A percentile compares a stretch with the other conserved stretches of the same genome.
These are phyloP conservation scores for Termitomyces titanicus DNA, from an alignment of 768 basidiomycete genomes.

Conservation along the genomic window DNA sequence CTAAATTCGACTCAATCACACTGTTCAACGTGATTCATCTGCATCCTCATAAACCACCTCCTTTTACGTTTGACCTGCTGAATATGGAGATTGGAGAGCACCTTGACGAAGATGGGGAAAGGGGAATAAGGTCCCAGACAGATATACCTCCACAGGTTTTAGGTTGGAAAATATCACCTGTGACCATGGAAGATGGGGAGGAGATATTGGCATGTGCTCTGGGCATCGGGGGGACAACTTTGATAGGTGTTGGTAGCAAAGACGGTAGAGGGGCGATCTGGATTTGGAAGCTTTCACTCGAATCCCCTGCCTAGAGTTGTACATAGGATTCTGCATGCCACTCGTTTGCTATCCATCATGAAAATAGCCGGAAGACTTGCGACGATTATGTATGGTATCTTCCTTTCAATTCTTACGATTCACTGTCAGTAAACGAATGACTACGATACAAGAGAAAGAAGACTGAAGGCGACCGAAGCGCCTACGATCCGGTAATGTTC, in stretches of 20 bases:
- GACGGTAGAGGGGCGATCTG: constrained; percentile 35
- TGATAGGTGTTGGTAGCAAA: constrained; percentile 37
- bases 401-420: neutral
- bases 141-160: constrained; percentile 9
- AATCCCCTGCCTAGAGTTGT: neutral
- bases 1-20: constrained; percentile 35
- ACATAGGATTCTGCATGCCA: too few relatives aligned
- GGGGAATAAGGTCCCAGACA: neutral
- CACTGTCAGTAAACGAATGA: constrained; percentile 6
- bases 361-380: neutral
- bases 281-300: constrained; percentile 29
- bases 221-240: constrained; percentile 36
- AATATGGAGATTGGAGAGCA: constrained; percentile 19
- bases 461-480: neutral
- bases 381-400: neutral
- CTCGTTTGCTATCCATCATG: too few relatives aligned
- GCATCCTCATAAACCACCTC: constrained; percentile 35
- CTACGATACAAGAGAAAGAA: constrained; percentile 2
- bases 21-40: constrained; percentile 47
- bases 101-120: constrained; percentile 23
- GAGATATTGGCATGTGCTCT: constrained; percentile 39
- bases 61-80: constrained; percentile 35
- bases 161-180: constrained; percentile 20
- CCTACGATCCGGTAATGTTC: neutral
- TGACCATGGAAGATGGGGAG: constrained; percentile 1